Conservation (phyloP, 192 early-diverging fungal genomes). For the Umbelopsis ramanniana region DNA sequence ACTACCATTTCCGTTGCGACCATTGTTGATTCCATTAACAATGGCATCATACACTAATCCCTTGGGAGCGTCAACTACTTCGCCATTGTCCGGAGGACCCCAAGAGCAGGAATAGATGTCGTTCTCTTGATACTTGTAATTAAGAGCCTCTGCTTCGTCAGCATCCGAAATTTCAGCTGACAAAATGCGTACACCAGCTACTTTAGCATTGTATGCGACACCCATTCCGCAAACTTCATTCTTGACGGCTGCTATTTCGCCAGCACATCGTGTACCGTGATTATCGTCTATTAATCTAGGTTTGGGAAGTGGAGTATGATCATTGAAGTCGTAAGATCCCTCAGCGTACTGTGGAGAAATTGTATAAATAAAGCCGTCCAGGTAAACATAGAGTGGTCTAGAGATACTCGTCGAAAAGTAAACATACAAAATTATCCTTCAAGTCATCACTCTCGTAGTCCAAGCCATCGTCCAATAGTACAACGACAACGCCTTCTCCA, state of each 20-base stretch:
- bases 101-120: constrained; percentile 97
- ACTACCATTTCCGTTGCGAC: constrained; percentile 82
- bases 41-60: constrained; percentile 83
- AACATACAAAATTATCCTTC: constrained; percentile 83
- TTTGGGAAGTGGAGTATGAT: constrained; percentile 71
- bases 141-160: constrained; percentile 91
- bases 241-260: constrained; percentile 91
- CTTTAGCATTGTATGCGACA: constrained; percentile 85
- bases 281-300: constrained; percentile 79
- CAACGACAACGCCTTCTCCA: constrained; percentile 85
- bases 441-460: constrained; percentile 87
- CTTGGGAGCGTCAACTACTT: constrained; percentile 82
- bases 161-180: constrained; percentile 89
- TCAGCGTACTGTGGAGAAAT: constrained; percentile 59
- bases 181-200: constrained; percentile 89
- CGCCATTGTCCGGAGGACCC: constrained; percentile 93
- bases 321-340: constrained; percentile 97
- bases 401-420: not conserved
- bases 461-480: constrained; percentile 95
- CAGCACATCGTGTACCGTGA: constrained; percentile 98
- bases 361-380: not conserved
- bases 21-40: constrained; percentile 82
- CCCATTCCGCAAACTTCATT: constrained; percentile 96
- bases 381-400: too few relatives aligned
- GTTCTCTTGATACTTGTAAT: constrained; percentile 86